Evolutionary conservation across 805 yeast species (phyloP).

Genomic region (Blastobotrys muscicola): DNA sequence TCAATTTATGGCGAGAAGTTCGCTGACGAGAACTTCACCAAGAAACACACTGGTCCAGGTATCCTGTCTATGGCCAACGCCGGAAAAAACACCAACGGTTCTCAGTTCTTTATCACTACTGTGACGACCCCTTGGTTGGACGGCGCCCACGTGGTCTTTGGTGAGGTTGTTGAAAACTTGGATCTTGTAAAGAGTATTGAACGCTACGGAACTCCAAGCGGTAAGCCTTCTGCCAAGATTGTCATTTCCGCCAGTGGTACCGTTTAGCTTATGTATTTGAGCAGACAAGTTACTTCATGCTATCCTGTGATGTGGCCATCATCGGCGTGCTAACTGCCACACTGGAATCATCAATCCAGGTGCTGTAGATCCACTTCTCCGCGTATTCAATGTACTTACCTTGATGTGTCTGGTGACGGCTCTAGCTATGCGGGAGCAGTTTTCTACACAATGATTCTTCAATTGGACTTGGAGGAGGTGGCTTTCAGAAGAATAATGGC

Average conservation of each 20-base stretch:
- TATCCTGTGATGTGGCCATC: too few species aligned
- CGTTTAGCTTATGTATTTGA: too few species aligned
- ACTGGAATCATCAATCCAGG: too few species aligned
- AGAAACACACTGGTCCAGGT: slow-evolving; percentile 74
- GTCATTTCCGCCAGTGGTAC: slow-evolving; percentile 58
- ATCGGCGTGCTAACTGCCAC: too few species aligned
- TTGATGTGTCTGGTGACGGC: too few species aligned
- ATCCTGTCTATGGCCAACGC: slow-evolving; percentile 94
- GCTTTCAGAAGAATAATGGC: too few species aligned
- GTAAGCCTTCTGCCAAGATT: slow-evolving; percentile 56
- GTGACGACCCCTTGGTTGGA: slow-evolving; percentile 89
- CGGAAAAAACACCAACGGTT: slow-evolving; percentile 94
- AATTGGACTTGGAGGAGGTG: too few species aligned
- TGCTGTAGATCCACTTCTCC: too few species aligned
- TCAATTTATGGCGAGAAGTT: slow-evolving; percentile 77
- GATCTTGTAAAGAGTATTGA: slow-evolving; percentile 83
- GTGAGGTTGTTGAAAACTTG: slow-evolving; percentile 74
- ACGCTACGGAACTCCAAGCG: slow-evolving; percentile 56
- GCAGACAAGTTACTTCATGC: too few species aligned
- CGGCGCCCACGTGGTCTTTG: slow-evolving; percentile 94
- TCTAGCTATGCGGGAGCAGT: too few species aligned
- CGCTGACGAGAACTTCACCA: slow-evolving; percentile 80
- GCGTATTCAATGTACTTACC: too few species aligned
- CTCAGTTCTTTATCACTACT: slow-evolving; percentile 91
- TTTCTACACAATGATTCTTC: too few species aligned